These are phyloP conservation scores for Cerrena zonata DNA, from an alignment of 1,284 basidiomycete genomes.

Conservation along the genomic window DNA sequence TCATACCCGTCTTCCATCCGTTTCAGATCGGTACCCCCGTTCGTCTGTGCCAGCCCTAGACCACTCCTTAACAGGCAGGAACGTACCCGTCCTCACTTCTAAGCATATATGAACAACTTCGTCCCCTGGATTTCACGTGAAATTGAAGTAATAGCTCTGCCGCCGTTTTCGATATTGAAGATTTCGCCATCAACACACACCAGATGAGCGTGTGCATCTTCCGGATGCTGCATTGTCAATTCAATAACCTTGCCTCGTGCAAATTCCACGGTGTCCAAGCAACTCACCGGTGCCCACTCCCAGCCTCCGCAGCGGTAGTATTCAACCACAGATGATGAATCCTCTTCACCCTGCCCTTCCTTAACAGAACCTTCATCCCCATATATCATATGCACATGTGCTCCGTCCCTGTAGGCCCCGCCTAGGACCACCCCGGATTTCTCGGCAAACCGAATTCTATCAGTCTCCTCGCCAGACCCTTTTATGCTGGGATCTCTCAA, in stretches of 20 bases:
- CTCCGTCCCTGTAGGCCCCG: slow-evolving; percentile 68
- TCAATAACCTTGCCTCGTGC: not conserved
- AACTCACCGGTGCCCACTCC: slow-evolving; percentile 77
- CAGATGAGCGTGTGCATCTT: slow-evolving; percentile 54
- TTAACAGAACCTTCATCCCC: slow-evolving; percentile 37
- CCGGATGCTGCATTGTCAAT: slow-evolving; percentile 39
- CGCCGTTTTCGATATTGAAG: slow-evolving; percentile 49
- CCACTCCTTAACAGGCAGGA: too few species aligned
- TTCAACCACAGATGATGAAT: slow-evolving; percentile 65
- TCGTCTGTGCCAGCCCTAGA: not conserved
- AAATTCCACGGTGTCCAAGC: not conserved
- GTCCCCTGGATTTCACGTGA: slow-evolving; percentile 30
- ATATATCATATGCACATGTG: slow-evolving; percentile 63
- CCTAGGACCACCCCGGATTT: slow-evolving; percentile 50
- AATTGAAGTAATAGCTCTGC: slow-evolving; percentile 46
- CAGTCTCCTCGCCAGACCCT: slow-evolving; percentile 36
- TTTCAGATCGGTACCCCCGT: slow-evolving; percentile 4
- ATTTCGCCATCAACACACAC: slow-evolving; percentile 75
- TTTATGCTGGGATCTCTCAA: slow-evolving; percentile 51
- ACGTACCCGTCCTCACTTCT: too few species aligned
- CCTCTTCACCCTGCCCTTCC: slow-evolving; percentile 34
- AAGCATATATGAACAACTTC: slow-evolving; percentile 38
- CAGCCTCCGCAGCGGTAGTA: slow-evolving; percentile 77
- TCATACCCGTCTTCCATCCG: not conserved
- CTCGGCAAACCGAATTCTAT: slow-evolving; percentile 41